Base-by-base conservation (phyloP, 2,329 filamentous ascomycete genomes). In the Parastagonospora avenae region DNA sequence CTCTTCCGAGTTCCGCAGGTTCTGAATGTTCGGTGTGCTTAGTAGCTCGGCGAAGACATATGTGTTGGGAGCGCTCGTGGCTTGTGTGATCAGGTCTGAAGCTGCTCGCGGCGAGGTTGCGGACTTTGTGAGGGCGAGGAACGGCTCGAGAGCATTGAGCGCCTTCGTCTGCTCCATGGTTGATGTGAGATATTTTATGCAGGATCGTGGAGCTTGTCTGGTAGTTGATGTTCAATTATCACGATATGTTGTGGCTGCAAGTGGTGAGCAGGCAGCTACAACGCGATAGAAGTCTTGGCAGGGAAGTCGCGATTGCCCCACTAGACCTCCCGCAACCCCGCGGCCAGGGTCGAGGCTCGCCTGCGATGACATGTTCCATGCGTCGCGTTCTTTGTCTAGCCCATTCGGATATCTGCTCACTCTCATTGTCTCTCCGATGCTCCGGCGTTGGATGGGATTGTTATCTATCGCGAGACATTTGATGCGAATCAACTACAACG, bases 21-120 rank as follows among this genome's bases (percentile, higher is more conserved):
- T 82, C 74, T 94, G 89, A 60, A 97, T 86, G 63, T 91, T 86
- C 0, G 90, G 85, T 1, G 87, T 86, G 64, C 89, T 83, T 32
- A 99, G 86, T n/a, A 99, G 87, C 77, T 97, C 93, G 61, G 90
- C 85, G 78, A 99, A 99, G 76, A 97, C 83, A 74, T 88, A 99
- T 59, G 92, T 96, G 74, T 92, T 90, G 27, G 90, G 86, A 48
- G 87, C 87, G n/a, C 91, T 92, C 43, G 92, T 97, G 55, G 92
- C 94, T 76, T 92, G 90, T 38, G 82, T 85, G 71, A 97, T 84
- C 46, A 97, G 85, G 71, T 96, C 92, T 67, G 90, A 88, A 36
- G 92, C 89, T 51, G 92, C 91, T 63, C 90, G 88, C 35, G 91
- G 88, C 9, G 92, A 91, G 6, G 85, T 90, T 56, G 91, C 91